phyloP scores from a whole-genome alignment of 208 protist genomes.

The Acanthamoeba triangularis region DNA sequence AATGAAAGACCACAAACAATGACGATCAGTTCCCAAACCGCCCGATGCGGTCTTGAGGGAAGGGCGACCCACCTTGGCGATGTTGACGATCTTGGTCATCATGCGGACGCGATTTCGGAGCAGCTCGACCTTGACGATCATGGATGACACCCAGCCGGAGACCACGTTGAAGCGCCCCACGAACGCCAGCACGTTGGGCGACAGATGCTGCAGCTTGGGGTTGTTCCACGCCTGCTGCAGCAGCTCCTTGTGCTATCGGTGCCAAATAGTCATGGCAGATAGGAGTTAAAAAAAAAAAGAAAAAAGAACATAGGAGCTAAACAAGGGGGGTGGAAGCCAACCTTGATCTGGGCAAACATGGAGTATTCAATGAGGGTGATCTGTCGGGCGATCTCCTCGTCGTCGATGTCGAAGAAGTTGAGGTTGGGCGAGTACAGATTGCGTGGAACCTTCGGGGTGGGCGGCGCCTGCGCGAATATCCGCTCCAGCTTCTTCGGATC shows the following conservation, averaged over 20 bases:
- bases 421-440: constrained; percentile 48
- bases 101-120: constrained; percentile 39
- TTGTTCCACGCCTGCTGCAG: constrained; percentile 70
- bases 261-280: background rate
- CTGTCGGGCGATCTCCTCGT: constrained; percentile 80
- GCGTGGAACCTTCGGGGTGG: constrained; percentile 12
- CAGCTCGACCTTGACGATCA: constrained; percentile 38
- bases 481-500: constrained; percentile 47
- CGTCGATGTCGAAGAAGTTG: constrained; percentile 83
- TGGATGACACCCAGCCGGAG: constrained; percentile 49
- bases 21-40: background rate
- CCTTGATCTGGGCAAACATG: constrained; percentile 64
- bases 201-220: constrained; percentile 41
- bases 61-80: constrained; percentile 66
- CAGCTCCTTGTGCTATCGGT: constrained; percentile 38
- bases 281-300: background rate
- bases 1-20: background rate
- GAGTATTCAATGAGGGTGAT: constrained; percentile 70
- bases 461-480: constrained; percentile 28
- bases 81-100: constrained; percentile 57
- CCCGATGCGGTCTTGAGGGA: no score
- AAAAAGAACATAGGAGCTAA: background rate
- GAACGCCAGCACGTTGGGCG: constrained; percentile 67
- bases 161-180: constrained; percentile 72
- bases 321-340: background rate